phyloP scores from a whole-genome alignment of 441 rosid species.

The Mallotus repandus region DNA sequence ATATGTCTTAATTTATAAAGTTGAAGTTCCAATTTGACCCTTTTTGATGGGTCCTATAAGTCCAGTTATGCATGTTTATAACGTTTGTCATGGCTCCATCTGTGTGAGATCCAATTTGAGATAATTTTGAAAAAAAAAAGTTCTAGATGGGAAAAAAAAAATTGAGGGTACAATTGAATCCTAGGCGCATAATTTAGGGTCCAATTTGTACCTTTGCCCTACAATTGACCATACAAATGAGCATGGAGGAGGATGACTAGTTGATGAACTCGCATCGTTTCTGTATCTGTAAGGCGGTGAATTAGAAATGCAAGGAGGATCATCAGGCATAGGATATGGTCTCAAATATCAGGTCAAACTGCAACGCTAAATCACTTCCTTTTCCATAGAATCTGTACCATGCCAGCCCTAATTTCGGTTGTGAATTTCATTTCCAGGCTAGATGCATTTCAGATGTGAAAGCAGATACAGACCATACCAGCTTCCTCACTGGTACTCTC shows the following conservation, averaged over 20 bases:
- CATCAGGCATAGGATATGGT: slow-evolving; percentile 83
- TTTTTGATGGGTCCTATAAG: too few relatives aligned
- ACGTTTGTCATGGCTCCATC: too few relatives aligned
- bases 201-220: too few relatives aligned
- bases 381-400: slow-evolving; percentile 6
- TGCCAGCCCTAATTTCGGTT: not conserved
- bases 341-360: slow-evolving; percentile 80
- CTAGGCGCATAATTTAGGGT: too few relatives aligned
- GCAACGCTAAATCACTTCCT: not conserved
- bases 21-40: too few relatives aligned
- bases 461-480: slow-evolving; percentile 86
- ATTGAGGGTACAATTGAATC: too few relatives aligned
- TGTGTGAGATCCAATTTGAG: too few relatives aligned
- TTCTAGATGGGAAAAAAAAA: too few relatives aligned
- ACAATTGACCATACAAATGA: too few relatives aligned
- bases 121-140: too few relatives aligned
- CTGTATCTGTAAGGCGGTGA: not conserved
- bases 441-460: slow-evolving; percentile 88
- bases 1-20: too few relatives aligned
- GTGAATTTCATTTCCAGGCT: slow-evolving; percentile 42
- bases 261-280: not conserved
- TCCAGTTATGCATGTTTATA: too few relatives aligned
- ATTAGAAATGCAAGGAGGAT: slow-evolving; percentile 72
- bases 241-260: not conserved
- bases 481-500: slow-evolving; percentile 89